These are phyloP conservation scores for Trypanosoma melophagium DNA, from an alignment of 208 protist species.

Conservation along the genomic window DNA sequence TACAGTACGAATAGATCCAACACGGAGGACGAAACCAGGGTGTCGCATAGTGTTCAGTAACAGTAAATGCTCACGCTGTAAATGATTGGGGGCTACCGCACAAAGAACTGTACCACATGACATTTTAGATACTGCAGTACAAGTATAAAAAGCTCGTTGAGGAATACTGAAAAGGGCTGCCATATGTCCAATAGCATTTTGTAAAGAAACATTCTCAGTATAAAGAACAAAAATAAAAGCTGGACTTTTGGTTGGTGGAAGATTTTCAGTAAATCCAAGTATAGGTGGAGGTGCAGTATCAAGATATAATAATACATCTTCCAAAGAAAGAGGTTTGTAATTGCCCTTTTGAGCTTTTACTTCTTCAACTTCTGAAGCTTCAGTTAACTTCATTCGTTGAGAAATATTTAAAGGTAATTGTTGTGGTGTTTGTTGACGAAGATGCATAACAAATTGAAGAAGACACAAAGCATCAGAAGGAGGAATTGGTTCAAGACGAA, in stretches of 20 bases:
- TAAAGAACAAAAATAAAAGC: constrained; percentile 84
- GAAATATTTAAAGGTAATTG: constrained; percentile 34
- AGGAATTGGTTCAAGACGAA: constrained; percentile 47
- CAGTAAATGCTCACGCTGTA: constrained; percentile 71
- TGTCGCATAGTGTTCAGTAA: constrained; percentile 86
- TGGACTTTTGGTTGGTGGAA: constrained; percentile 34
- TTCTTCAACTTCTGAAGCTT: not conserved
- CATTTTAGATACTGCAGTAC: constrained; percentile 79
- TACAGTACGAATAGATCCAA: constrained; percentile 64
- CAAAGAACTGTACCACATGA: constrained; percentile 69
- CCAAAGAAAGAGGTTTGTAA: constrained; percentile 35
- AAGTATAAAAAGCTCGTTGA: constrained; percentile 53
- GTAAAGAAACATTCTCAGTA: constrained; percentile 75
- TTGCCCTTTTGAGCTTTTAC: not conserved
- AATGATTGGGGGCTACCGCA: constrained; percentile 48
- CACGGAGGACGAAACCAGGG: constrained; percentile 81
- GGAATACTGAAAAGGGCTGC: constrained; percentile 67
- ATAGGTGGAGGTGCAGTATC: constrained; percentile 71
- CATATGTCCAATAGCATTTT: constrained; percentile 81
- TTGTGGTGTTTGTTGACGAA: constrained; percentile 50
- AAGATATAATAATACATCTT: constrained; percentile 62
- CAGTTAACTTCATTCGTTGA: constrained; percentile 10
- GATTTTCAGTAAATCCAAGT: constrained; percentile 63
- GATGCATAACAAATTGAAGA: constrained; percentile 57
- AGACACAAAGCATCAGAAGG: constrained; percentile 47